Evolutionary conservation across 768 basidiomycete species (phyloP), one percentile per base, ranked within the genome.

Genomic region (Lyophyllum semitale): DNA sequence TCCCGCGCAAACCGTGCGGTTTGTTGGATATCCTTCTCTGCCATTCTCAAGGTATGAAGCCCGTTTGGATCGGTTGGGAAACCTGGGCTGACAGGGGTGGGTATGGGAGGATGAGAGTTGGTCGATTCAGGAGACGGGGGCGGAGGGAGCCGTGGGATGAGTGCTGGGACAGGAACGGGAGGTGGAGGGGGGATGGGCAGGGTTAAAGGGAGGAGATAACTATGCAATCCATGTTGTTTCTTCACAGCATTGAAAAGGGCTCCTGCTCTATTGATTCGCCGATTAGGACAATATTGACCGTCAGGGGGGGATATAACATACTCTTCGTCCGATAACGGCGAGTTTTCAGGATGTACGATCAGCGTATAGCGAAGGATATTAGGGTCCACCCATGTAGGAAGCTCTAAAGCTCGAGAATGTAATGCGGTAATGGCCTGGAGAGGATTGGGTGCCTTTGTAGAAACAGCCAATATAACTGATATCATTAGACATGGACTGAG

Each of bases 161-260:
- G 74, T 17, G 82, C 72, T 12, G 89, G 88, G 0, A 90, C 82
- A 0, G 85, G 80, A 3, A 93, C 82, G 8, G 88, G 84, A 13
- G 83, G 70, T 0, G 89, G 88, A 0, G 83, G 80, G 11, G 85
- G 79, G 7, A 75, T 79, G 12, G 88, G 88, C 23, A 91, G 71
- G 23, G 71, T 67, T 3, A 94, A 74, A 13, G 82, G 67, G 32
- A 94, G 81, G 11, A 94, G 76, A 67, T 87, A 89, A 48, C 82
- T 83, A 64, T 93, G 85, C 13, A 93, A 73, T 15, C 91, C 91
- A 69, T 83, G 89, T 66, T 93, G 91, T 68, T 90, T 93, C 79
- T 91, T 94, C 53, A 90, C 86, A 1, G 91, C 92, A 62, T 93
- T 94, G 68, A 86, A 88, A 13, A 94, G 77, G 11, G 92, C 89